Base-by-base conservation (phyloP, 345 rosid genomes). In the Reutealis trisperma region DNA sequence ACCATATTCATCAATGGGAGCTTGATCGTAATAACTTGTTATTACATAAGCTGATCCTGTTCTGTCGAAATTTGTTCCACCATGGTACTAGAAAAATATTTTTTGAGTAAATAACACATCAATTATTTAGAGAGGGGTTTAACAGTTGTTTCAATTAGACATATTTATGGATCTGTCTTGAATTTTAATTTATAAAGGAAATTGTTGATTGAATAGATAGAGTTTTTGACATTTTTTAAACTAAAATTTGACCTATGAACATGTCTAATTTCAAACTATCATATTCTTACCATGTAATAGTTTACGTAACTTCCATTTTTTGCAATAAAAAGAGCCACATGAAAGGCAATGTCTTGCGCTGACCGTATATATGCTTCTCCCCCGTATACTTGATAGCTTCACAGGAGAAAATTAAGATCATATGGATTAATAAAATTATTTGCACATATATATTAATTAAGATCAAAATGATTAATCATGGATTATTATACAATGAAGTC, bases 1-100 rank as follows among this genome's bases (percentile, higher is more conserved):
- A 92, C 98, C 98, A 59, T 90, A 94, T 79, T 92, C 97, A 76
- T 94, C 97, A 42, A 92, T 83, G 42, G 98, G 96, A 76, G 98
- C 97, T 83, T 89, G 87, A 85, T 92, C 94, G 34, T 92, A 92
- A 70, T 94, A 94, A 51, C 89, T 73, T n/a, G 94, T 86, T 30
- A 78, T 75, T 32, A 91, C 79, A 57, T 81, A 94, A 63, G 91
- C 86, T 13, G 96, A 82, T 18, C 85, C 88, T 59, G 84, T 84
- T 83, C 97, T 86, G 63, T 93, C 97, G 18, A 90, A 92, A 81
- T 91, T 94, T 8, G 97, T 92, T 77, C 97, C 98, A 51, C 97
- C 98, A 73, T 94, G 94, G 75, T 88, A 94, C 98, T 94, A 72
- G 6, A 63, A 52, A 42, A 6, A 41, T 13, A 32, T 32, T 32